Evolutionary conservation across 495 filamentous ascomycete species (phyloP), one percentile per base, ranked within the genome.

Genomic region (Friedmanniomyces endolithicus): DNA sequence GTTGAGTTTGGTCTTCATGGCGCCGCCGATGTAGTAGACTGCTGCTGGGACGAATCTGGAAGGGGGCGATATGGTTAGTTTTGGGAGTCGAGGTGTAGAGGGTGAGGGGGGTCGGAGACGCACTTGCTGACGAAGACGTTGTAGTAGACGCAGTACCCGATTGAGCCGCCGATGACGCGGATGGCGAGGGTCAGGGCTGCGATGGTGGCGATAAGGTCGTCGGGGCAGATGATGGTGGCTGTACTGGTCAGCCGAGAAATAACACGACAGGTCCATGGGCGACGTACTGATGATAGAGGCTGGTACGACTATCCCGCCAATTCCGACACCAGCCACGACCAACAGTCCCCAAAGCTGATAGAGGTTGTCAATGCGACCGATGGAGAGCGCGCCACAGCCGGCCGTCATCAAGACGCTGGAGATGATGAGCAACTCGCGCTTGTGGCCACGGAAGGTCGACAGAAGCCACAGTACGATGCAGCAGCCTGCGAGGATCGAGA

Each of bases 131-230:
- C 57, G 56, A 64, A 59, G 52, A 64, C 60, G 23, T 61, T 65
- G 40, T 61, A 67, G 50, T 64, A 59, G 17, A 57, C 55, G 51
- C 43, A 59, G 56, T 65, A 65, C 12, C 62, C 65, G 25, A 68
- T 59, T 12, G 54, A 49, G 29, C 65, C 64, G 41, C 64, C 64
- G 50, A 65, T 57, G 41, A 63, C 59, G n/a, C 65, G 65, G 41
- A 66, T 62, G 54, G 64, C 50, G 45, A 68, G 60, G 24, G 65
- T 68, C 17, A 88, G 69, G 11, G 84, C 81, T 16, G 84, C 79
- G 49, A 87, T 76, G n/a, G 84, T 87, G 48, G 84, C 84, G 61
- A 88, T 85, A 0, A 86, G 68, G 52, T 86, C 83, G 64, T 80
- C 78, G 6, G 82, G 80, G 54, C 83, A 85, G 56, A 87, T 83